Evolutionary conservation across 768 basidiomycete genomes (phyloP), one percentile per base, ranked within the genome.

Genomic region (Psilocybe cyanescens): DNA sequence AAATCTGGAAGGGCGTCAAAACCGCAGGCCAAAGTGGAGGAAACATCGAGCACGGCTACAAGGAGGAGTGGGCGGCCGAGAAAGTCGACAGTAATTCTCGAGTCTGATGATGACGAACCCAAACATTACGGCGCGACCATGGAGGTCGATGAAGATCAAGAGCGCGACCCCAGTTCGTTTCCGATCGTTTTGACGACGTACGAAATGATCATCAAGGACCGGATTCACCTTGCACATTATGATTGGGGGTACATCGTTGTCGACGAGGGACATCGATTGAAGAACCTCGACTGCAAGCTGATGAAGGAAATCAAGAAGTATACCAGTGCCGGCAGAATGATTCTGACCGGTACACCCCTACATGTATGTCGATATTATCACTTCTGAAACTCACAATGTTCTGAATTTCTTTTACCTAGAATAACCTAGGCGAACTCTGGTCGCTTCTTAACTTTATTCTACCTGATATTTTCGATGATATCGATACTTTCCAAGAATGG

Each of bases 361-460:
- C 96, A 99, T 75, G 96, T 95, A 62, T 58, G 88, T 75, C 12
- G 31, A 19, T 39, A 45, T 24, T 39, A 31, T 58, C 44, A 28
- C 24, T 49, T 31, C 50, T 54, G 54, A 41, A 33, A 59, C 37
- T 17, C 11, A 33, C 24, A 45, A 17, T 51, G 59, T 49, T 57
- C 59, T 58, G n/a, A 35, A 8, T 11, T 47, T n/a, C n/a, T 24
- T n/a, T n/a, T 33, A 14, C 70, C 7, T 0, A 99, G 93, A 99
- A 99, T 75, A 99, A 98, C 69, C 82, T 99, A 2, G 84, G 90
- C 4, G 97, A 99, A 71, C 79, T 99, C 3, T 99, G 95, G 97
- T 89, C 94, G 2, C 78, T 99, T 16, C 86, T 99, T 33, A 97
- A 97, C 71, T 99, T 98, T 68, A 92, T 99, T 61, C 83, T 99